Percentiles rank a stretch among this genome's conserved stretches.
Conservation (phyloP, 108 stramenopile genomes). For the Fragilariopsis cylindrus region DNA sequence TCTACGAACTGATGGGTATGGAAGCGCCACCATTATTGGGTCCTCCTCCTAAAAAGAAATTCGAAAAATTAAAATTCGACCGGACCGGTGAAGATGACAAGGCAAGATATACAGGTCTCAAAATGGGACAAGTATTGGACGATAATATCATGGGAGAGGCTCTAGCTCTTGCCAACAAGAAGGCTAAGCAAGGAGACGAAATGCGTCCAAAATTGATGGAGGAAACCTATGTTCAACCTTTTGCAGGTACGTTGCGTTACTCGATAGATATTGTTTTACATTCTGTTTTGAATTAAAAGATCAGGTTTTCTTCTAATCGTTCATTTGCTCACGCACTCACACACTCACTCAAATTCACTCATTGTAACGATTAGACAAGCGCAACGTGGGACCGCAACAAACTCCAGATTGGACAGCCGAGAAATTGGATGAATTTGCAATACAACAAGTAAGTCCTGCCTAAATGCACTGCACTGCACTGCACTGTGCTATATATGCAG, state of each 20-base stretch:
- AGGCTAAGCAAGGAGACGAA: conserved; percentile 53
- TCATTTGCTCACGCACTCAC: too few relatives aligned
- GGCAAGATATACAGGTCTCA: conserved; percentile 75
- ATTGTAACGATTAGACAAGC: conserved; percentile 43
- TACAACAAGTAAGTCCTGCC: conserved; percentile 8
- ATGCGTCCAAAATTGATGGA: conserved; percentile 60
- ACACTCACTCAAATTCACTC: too few relatives aligned
- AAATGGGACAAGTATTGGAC: conserved; percentile 68
- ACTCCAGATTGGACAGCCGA: conserved; percentile 82
- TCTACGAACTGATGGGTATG: conserved; percentile 73
- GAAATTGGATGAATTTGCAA: conserved; percentile 70
- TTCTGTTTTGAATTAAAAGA: background rate
- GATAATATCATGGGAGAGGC: conserved; percentile 74
- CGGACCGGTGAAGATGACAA: conserved; percentile 66
- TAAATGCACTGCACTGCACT: too few relatives aligned
- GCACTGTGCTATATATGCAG: too few relatives aligned
- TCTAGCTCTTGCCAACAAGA: conserved; percentile 51
- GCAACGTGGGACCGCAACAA: conserved; percentile 66
- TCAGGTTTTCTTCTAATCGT: background rate
- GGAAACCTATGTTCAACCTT: conserved; percentile 71
- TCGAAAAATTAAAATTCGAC: conserved; percentile 75
- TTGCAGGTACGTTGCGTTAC: conserved; percentile 44
- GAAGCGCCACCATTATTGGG: conserved; percentile 40
- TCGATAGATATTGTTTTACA: background rate
- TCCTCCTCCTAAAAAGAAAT: conserved; percentile 32